Percentiles rank a stretch among this genome's conserved stretches.
phyloP scores from a whole-genome alignment of 2,329 filamentous ascomycete genomes.

The Arthrobotrys musiformis region DNA sequence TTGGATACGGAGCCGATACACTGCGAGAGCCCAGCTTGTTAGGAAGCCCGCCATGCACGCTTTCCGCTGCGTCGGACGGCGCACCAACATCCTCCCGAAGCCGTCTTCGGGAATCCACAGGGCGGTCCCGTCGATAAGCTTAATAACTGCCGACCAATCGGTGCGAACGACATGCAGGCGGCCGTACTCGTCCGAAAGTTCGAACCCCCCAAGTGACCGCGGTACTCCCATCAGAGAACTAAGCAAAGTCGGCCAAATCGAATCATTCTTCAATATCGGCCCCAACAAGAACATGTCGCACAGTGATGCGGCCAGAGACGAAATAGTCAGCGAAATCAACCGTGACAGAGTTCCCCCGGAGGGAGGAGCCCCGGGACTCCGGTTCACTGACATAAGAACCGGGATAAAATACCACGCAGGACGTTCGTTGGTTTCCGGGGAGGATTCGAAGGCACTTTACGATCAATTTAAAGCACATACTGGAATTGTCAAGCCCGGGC shows the following conservation, averaged over 20 bases:
- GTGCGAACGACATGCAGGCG: not conserved
- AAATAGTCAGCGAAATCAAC: not conserved
- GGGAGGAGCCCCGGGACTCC: not conserved
- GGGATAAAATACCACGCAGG: conserved; percentile 7
- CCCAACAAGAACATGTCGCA: not conserved
- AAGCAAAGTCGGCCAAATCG: not conserved
- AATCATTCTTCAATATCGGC: not conserved
- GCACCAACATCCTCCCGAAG: conserved; percentile 18
- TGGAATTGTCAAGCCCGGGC: conserved; percentile 20
- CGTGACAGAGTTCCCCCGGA: not conserved
- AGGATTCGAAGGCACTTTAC: conserved; percentile 17
- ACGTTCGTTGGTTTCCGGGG: not conserved
- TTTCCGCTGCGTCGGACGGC: conserved; percentile 13
- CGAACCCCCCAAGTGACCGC: not conserved
- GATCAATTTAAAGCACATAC: conserved; percentile 14
- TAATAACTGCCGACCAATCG: not conserved
- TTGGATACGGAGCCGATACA: conserved; percentile 10
- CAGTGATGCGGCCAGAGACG: not conserved
- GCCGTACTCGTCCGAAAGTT: conserved; percentile 2
- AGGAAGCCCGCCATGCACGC: conserved; percentile 17
- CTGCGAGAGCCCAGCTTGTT: not conserved
- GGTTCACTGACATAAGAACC: conserved; percentile 7
- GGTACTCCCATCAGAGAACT: conserved; percentile 3
- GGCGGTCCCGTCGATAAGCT: not conserved
- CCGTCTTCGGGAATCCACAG: conserved; percentile 13